Base-by-base conservation (phyloP, 257 asterid genomes). In the Thymus quinquecostatus region DNA sequence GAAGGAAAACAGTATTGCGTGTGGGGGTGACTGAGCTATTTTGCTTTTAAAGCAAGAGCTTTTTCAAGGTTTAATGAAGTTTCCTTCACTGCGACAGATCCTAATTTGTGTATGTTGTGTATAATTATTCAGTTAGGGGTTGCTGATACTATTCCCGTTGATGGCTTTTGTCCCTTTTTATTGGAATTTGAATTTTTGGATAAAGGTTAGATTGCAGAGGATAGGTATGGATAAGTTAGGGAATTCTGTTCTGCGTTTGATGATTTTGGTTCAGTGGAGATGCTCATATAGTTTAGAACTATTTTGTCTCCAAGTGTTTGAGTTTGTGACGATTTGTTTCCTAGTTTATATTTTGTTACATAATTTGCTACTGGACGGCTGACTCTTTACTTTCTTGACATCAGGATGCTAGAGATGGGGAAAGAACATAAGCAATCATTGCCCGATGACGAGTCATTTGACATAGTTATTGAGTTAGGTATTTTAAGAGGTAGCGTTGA, bases 361-460 rank as follows among this genome's bases (percentile, higher is more conserved):
- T 38, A 74, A 74, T 59, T 49, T 67, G 41, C 64, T 56, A 11
- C 72, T 64, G 85, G 82, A 74, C 63, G 51, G 71, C 32, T 49
- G 57, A 65, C 41, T 60, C 70, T 71, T 78, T 81, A 65, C 73
- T 72, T 62, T 68, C 77, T 75, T 82, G 79, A 61, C 77, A 33
- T 64, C 91, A 95, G 99, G 96, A 92, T 95, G 98, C 74, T 88
- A 60, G 82, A 79, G 81, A 75, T 78, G 0, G 98, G 95, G 71
- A 87, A 78, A 77, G 89, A 80, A 69, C 36, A 68, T 74, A 89
- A 85, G 80, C 94, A 95, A 75, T 82, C 92, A 75, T 79, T 86
- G 82, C 97, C 98, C 8, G 92, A 95, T 73, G 86, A 82, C 9
- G 96, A 88, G 84, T 86, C 98, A 56, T 92, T 78, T 82, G 95